Evolutionary conservation across 345 rosid species (phyloP).

Genomic region (Citrus australasica): DNA sequence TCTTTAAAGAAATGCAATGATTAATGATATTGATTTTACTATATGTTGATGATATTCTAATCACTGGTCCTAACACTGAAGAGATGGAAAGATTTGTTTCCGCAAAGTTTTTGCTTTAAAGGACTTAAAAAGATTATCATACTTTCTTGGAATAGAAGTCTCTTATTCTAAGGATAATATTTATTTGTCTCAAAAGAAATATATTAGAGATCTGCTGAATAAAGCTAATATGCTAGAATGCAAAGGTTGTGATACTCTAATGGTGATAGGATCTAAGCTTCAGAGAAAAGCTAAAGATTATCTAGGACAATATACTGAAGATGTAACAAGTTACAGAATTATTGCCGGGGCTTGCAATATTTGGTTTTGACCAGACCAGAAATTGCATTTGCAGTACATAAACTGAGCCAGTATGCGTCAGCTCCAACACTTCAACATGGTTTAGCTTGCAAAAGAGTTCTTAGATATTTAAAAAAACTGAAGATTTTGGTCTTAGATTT

Average conservation of each 20-base stretch:
- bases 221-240: not conserved
- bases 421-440: too few relatives aligned
- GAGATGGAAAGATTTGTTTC: not conserved
- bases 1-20: not conserved
- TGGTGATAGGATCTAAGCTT: not conserved
- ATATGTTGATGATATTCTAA: not conserved
- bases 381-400: too few relatives aligned
- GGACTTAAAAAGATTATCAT: not conserved
- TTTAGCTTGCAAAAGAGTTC: too few relatives aligned
- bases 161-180: not conserved
- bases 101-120: not conserved
- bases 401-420: too few relatives aligned
- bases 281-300: too few relatives aligned
- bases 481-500: too few relatives aligned
- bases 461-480: too few relatives aligned
- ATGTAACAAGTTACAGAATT: too few relatives aligned
- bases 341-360: too few relatives aligned
- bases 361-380: too few relatives aligned
- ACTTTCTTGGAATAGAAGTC: not conserved
- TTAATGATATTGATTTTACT: not conserved
- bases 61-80: not conserved
- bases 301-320: too few relatives aligned
- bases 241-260: not conserved
- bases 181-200: not conserved
- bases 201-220: not conserved